phyloP scores from a whole-genome alignment of 1,284 basidiomycete species.

The Austroboletus niveus region DNA sequence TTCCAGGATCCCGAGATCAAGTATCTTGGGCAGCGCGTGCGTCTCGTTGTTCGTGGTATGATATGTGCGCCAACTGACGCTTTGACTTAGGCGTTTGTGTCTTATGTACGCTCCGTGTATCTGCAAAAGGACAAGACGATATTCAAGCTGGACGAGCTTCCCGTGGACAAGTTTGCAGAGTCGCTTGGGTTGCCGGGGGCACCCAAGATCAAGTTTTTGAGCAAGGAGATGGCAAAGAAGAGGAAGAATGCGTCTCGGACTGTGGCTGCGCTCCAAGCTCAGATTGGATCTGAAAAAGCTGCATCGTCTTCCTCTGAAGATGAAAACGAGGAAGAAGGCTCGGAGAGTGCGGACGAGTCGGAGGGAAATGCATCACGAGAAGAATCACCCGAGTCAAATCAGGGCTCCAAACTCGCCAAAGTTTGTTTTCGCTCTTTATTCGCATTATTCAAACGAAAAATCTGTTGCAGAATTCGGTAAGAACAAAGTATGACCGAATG shows the following conservation, averaged over 20 bases:
- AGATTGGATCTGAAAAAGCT: conserved; percentile 35
- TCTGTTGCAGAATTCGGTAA: conserved; percentile 44
- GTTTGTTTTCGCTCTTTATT: conserved; percentile 21
- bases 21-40: conserved; percentile 89
- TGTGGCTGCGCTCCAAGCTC: conserved; percentile 37
- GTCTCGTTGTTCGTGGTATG: conserved; percentile 27
- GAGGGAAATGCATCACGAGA: conserved; percentile 12
- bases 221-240: conserved; percentile 68
- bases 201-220: conserved; percentile 93
- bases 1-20: conserved; percentile 98
- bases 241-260: conserved; percentile 69
- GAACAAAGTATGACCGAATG: conserved; percentile 98
- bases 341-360: conserved; percentile 24
- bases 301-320: conserved; percentile 23
- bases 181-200: conserved; percentile 92
- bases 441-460: background rate
- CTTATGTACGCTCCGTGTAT: conserved; percentile 91
- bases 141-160: conserved; percentile 85
- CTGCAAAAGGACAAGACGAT: conserved; percentile 93
- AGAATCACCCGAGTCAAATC: background rate
- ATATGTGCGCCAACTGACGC: background rate
- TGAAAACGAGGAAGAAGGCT: conserved; percentile 33
- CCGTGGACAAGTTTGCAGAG: conserved; percentile 83
- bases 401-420: conserved; percentile 28
- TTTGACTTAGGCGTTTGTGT: conserved; percentile 83